Percentiles rank a stretch among this genome's conserved stretches.
phyloP scores from a whole-genome alignment of 371 early-diverging fungal species.

The Rhizomucor pusillus region DNA sequence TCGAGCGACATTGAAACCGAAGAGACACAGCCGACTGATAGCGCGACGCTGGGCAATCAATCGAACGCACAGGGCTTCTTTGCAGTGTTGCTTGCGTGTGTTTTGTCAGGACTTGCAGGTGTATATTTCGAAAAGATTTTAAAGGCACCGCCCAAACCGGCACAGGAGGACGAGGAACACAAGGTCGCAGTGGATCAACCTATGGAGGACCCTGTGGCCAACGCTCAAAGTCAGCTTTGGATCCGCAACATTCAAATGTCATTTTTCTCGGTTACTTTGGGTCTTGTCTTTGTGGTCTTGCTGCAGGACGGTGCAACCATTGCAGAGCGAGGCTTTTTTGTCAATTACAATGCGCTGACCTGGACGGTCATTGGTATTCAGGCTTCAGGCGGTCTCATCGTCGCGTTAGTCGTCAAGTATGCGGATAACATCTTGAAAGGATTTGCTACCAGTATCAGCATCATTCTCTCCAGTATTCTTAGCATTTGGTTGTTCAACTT shows the following conservation, averaged over 20 bases:
- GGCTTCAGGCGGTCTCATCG: slow-evolving; percentile 91
- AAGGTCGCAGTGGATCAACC: slow-evolving; percentile 3
- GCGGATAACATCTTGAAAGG: slow-evolving; percentile 97
- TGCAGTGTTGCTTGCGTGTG: slow-evolving; percentile 80
- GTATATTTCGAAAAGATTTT: slow-evolving; percentile 96
- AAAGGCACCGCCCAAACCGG: slow-evolving; percentile 51
- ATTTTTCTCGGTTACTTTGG: slow-evolving; percentile 68
- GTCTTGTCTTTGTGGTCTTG: slow-evolving; percentile 62
- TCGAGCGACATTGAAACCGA: not conserved
- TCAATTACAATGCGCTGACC: slow-evolving; percentile 79
- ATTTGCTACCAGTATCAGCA: slow-evolving; percentile 93
- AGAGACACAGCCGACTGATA: not conserved
- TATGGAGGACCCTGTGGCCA: not conserved
- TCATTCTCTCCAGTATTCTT: slow-evolving; percentile 79
- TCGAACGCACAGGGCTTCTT: slow-evolving; percentile 40
- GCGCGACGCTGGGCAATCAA: slow-evolving; percentile 45
- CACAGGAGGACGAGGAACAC: slow-evolving; percentile 6
- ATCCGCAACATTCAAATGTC: slow-evolving; percentile 88
- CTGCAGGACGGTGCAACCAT: slow-evolving; percentile 79
- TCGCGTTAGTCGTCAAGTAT: slow-evolving; percentile 93
- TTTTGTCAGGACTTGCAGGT: slow-evolving; percentile 91
- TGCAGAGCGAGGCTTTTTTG: slow-evolving; percentile 80
- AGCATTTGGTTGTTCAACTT: slow-evolving; percentile 80
- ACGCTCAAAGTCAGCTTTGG: slow-evolving; percentile 68
- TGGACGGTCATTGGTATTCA: slow-evolving; percentile 81